Conservation (phyloP, 2,329 filamentous ascomycete species). For the Trichophyton verrucosum region DNA sequence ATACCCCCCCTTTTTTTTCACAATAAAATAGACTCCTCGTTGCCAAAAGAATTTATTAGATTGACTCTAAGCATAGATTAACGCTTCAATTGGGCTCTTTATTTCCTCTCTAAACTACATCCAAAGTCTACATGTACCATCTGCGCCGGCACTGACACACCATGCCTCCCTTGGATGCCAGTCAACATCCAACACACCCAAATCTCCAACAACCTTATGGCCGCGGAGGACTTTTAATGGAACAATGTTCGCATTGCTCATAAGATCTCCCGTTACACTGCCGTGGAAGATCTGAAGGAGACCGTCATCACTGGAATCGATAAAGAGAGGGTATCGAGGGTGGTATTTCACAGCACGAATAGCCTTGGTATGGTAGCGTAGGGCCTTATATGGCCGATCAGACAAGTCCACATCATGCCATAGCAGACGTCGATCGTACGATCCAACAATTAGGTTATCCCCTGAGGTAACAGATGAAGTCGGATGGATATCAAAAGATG, state of each 20-base stretch:
- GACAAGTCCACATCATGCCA: constrained; percentile 97
- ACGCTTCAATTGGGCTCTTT: neutral
- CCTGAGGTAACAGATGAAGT: constrained; percentile 78
- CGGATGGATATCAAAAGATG: constrained; percentile 82
- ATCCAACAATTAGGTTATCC: constrained; percentile 86
- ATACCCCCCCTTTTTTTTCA: neutral
- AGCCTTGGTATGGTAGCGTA: constrained; percentile 86
- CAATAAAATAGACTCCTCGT: neutral
- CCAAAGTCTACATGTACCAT: constrained; percentile 88
- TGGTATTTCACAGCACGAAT: constrained; percentile 86
- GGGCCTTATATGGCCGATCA: constrained; percentile 82
- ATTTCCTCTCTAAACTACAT: constrained; percentile 33
- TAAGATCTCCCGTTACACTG: constrained; percentile 83
- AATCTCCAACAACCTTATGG: constrained; percentile 70
- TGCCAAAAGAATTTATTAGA: neutral
- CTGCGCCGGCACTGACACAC: constrained; percentile 86
- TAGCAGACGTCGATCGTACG: constrained; percentile 82
- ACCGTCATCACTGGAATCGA: constrained; percentile 89
- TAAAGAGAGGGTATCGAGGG: constrained; percentile 70
- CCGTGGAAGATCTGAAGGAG: constrained; percentile 93
- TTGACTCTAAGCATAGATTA: constrained; percentile 3
- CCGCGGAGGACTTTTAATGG: constrained; percentile 88
- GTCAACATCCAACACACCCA: constrained; percentile 86
- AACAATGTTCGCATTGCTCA: constrained; percentile 94
- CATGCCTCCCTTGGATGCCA: constrained; percentile 94